Base-by-base conservation (phyloP, 2,329 filamentous ascomycete species). In the Exophiala sideris region DNA sequence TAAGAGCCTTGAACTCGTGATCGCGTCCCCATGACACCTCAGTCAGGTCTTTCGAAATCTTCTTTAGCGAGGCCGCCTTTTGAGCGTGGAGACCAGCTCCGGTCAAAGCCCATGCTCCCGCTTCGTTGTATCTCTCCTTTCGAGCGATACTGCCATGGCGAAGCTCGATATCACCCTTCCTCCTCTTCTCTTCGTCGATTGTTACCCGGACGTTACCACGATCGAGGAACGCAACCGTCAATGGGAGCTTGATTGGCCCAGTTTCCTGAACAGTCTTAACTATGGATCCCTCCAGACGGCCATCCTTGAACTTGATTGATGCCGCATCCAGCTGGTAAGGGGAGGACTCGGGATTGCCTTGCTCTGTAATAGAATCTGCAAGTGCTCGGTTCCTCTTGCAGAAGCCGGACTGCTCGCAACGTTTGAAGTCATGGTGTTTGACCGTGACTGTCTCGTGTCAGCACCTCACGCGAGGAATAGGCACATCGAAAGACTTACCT, bases 341-440 rank as follows among this genome's bases (percentile, higher is more conserved):
- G 6, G 90, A 85, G 62, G 78, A 77, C 88, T 90, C 96, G 24
- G 79, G 77, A 7, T 82, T 79, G 56, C 83, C 84, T 52, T 83
- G 74, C 39, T 82, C 75, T 42, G 82, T 73, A 59, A 85, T 90
- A 60, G 82, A 77, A 72, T 97, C 91, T 68, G 94, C 94, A 69
- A 88, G 91, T 36, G 83, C 88, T 70, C 94, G 85, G 74, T 97
- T 97, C 62, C 94, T 88, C 70, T 91, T 94, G 76, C 94, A 99
- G 77, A 99, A 99, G 66, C 94, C 94, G 3, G 92, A 94, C 70
- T 99, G 92, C 63, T 88, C 77, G 76, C 94, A 99, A 65, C 88
- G 96, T 70, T 97, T 99, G 80, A 97, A 99, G 71, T 95, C 91
- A 66, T 96, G 85, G 69, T 96, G 88, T 76, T 99, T 99, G 48